Base-by-base conservation (phyloP, 192 early-diverging fungal genomes). In the Podila clonocystis region DNA sequence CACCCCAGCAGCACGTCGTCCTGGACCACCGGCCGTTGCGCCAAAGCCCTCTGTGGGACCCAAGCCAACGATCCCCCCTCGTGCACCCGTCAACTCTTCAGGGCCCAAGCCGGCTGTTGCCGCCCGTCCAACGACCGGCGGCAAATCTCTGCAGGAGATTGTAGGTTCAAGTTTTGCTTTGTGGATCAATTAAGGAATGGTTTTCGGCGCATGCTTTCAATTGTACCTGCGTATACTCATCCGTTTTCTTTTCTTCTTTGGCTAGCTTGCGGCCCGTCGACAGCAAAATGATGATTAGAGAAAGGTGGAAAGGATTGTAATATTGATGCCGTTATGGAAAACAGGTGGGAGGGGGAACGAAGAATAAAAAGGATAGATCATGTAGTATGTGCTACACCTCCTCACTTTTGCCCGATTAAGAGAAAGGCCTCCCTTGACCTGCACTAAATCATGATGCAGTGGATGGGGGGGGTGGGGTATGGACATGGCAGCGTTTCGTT, bases 111-210 rank as follows among this genome's bases (percentile, higher is more conserved):
- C 77, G 13, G 63, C 77, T 9, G 60, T 65, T 24, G 58, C 77
- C 6, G 77, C 77, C 33, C 72, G 77, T 52, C 77, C 77, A 17
- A 17, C 70, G 2, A 73, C 77, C 5, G 77, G 77, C 15, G 77
- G 77, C 61, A 80, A 73, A 50, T 63, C 70, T 12, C 60, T 79
- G 24, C 76, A 79, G 41, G 76, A 79, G 26, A 79, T 79, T 70
- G 76, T 80, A 80, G 73, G 77, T 69, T 72, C 30, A 29, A 45
- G 11, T 33, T 70, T 19, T 48, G 3, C n/a, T 28, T 13, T 12
- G 13, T 29, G 5, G 33, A 33, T 33, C 33, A 38, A 41, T 17
- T 57, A n/a, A n/a, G 29, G 52, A 8, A 13, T n/a, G 26, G 12
- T 20, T n/a, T 55, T 15, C 33, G 19, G 65, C 24, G 49, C 24